Percentiles rank a stretch among this genome's conserved stretches.
These are phyloP conservation scores for Hypoxylon sp. DNA, from an alignment of 2,329 filamentous ascomycete species.

Conservation along the genomic window DNA sequence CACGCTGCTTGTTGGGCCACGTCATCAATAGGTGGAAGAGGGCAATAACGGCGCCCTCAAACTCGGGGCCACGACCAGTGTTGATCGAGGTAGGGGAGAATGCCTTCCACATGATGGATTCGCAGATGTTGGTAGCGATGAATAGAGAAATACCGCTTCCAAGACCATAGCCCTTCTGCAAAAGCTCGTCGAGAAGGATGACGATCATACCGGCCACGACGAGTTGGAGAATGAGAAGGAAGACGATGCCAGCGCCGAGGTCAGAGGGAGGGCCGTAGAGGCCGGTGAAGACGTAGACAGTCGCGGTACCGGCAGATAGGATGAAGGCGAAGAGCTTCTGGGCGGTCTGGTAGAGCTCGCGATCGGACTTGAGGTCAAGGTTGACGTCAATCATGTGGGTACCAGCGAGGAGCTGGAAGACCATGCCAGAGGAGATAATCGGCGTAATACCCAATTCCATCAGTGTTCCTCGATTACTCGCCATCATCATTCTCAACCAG, in stretches of 20 bases:
- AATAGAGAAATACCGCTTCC: constrained; percentile 99
- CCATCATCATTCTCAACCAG: constrained; percentile 99
- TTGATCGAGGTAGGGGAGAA: constrained; percentile 99
- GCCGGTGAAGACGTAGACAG: constrained; percentile 97
- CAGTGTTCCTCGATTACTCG: constrained; percentile 95
- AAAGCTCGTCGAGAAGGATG: constrained; percentile 97
- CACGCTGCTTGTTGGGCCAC: constrained; percentile 99
- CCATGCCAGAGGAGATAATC: constrained; percentile 99
- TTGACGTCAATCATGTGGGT: constrained; percentile 99
- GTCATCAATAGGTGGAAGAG: constrained; percentile 98
- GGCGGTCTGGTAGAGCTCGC: constrained; percentile 99
- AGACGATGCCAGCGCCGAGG: constrained; percentile 97
- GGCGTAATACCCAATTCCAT: constrained; percentile 98
- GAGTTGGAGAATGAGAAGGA: constrained; percentile 97
- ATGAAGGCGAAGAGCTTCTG: constrained; percentile 99
- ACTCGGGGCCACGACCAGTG: constrained; percentile 98
- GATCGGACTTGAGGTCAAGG: constrained; percentile 99
- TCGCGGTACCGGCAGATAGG: constrained; percentile 96
- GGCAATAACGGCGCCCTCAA: constrained; percentile 97
- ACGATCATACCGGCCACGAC: constrained; percentile 98
- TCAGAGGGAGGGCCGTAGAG: constrained; percentile 98
- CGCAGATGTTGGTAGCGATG: constrained; percentile 99
- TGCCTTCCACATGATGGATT: constrained; percentile 99
- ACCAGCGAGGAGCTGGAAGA: constrained; percentile 99
- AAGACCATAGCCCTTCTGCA: constrained; percentile 99